phyloP scores from a whole-genome alignment of 345 rosid genomes.

The Odontarrhena argentea region DNA sequence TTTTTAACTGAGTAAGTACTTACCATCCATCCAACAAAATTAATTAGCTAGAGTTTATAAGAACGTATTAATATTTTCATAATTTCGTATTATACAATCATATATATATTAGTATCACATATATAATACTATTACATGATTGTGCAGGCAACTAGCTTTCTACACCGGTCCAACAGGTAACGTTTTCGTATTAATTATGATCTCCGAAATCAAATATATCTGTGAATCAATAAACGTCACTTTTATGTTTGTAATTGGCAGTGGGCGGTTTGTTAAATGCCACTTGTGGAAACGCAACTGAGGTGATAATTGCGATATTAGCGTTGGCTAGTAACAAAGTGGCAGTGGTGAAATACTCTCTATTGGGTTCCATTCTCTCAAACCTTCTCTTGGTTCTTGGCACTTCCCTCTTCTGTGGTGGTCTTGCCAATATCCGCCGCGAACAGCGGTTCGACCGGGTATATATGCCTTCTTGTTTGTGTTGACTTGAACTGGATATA shows the following conservation, averaged over 20 bases:
- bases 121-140: not conserved
- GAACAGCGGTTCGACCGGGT: slow-evolving; percentile 90
- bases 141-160: slow-evolving; percentile 78
- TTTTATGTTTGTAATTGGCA: slow-evolving; percentile 31
- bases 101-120: not conserved
- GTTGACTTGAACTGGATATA: not conserved
- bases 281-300: slow-evolving; percentile 94
- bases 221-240: not conserved
- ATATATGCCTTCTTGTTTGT: not conserved
- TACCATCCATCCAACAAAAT: not conserved
- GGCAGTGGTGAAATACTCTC: slow-evolving; percentile 80
- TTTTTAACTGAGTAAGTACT: slow-evolving; percentile 85
- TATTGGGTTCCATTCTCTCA: slow-evolving; percentile 83
- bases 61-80: too few species aligned
- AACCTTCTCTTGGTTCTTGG: slow-evolving; percentile 96
- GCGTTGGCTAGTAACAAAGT: slow-evolving; percentile 66
- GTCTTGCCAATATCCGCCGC: slow-evolving; percentile 60
- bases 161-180: slow-evolving; percentile 93
- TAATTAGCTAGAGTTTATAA: too few species aligned
- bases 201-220: not conserved
- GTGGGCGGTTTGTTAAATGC: slow-evolving; percentile 95
- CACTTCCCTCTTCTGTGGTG: slow-evolving; percentile 85
- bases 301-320: slow-evolving; percentile 79
- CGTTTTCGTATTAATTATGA: not conserved
- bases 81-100: not conserved